A percentile compares a stretch with the other conserved stretches of the same genome.
Evolutionary conservation across 176 grass and related monocot species (phyloP).

Genomic region (Triticum monococcum): DNA sequence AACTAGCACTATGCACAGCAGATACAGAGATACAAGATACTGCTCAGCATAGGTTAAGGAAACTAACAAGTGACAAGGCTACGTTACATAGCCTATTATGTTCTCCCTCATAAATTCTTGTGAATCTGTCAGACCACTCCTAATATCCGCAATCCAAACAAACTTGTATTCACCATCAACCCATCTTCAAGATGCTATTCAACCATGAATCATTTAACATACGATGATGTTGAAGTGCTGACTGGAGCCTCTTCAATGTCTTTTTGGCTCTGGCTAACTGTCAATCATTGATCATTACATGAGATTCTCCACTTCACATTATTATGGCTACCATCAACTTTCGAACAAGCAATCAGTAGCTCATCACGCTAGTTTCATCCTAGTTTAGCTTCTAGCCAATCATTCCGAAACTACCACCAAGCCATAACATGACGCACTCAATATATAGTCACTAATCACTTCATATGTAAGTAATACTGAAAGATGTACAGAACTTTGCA

Average conservation of each 20-base stretch:
- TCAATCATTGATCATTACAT: neutral
- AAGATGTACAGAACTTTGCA: conserved; percentile 12
- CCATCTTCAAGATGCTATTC: neutral
- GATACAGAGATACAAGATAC: neutral
- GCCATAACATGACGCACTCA: neutral
- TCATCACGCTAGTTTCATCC: neutral
- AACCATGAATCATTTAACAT: neutral
- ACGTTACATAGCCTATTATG: neutral
- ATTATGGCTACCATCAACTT: neutral
- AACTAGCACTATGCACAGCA: neutral
- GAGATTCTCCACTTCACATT: neutral
- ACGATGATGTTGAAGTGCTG: neutral
- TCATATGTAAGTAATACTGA: neutral
- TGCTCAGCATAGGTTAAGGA: neutral
- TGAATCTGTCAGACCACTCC: neutral
- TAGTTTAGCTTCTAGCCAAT: neutral
- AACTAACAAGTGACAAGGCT: neutral
- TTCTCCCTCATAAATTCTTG: neutral
- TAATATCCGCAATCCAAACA: neutral
- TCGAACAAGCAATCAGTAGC: neutral
- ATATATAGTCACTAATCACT: conserved; percentile 6
- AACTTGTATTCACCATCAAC: conserved; percentile 7
- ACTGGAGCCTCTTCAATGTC: neutral
- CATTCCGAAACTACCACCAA: neutral
- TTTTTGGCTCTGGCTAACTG: neutral